A percentile compares a stretch with the other conserved stretches of the same genome.
Evolutionary conservation across 106 monocot genomes (phyloP).

Genomic region (Cymbidium sinense): DNA sequence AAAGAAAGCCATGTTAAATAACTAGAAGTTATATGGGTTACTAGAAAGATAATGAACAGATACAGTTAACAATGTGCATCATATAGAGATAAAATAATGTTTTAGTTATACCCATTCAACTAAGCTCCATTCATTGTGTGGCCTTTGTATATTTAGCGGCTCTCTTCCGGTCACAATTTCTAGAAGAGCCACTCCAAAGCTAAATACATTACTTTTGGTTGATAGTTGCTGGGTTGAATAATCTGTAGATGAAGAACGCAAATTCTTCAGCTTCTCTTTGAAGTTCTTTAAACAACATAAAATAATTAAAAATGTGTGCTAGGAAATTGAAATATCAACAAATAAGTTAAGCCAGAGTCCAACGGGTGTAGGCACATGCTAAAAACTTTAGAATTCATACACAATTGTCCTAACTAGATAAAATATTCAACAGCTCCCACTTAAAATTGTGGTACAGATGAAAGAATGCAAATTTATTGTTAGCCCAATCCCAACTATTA

Average conservation of each 20-base stretch:
- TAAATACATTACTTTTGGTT: conserved; percentile 50
- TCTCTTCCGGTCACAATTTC: conserved; percentile 53
- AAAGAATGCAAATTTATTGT: no score
- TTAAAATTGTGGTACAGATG: no score
- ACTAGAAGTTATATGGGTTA: no score
- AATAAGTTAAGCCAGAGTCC: background rate
- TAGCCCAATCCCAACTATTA: no score
- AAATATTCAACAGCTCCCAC: no score
- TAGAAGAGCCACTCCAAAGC: conserved; percentile 57
- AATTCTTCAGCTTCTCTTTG: background rate
- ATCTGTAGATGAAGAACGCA: conserved; percentile 17
- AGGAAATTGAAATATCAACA: background rate
- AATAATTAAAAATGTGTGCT: background rate
- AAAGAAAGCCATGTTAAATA: no score
- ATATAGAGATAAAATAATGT: background rate
- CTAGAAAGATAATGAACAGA: background rate
- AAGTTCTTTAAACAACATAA: background rate
- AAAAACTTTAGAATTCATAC: no score
- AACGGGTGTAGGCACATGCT: background rate
- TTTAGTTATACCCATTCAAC: conserved; percentile 45
- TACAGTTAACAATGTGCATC: background rate
- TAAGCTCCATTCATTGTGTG: conserved; percentile 48
- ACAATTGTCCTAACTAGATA: no score
- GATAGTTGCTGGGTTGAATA: conserved; percentile 56
- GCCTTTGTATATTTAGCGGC: conserved; percentile 46